Evolutionary conservation across 257 asterid species (phyloP).

Genomic region (Penstemon davidsonii): DNA sequence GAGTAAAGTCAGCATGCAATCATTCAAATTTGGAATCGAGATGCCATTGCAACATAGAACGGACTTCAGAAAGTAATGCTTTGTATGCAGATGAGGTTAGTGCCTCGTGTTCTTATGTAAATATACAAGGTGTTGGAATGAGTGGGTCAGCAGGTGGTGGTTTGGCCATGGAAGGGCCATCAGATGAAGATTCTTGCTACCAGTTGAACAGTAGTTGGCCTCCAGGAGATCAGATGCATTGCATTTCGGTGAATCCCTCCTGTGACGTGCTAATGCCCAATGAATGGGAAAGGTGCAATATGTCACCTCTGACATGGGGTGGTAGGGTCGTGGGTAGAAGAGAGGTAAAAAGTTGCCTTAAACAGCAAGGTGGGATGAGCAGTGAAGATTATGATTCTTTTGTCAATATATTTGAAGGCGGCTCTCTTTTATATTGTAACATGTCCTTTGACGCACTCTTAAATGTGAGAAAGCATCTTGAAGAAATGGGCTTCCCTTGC

Average conservation of each 20-base stretch:
- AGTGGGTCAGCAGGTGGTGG: slow-evolving; percentile 49
- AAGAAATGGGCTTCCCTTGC: slow-evolving; percentile 97
- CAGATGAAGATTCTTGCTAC: slow-evolving; percentile 86
- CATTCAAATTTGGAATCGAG: slow-evolving; percentile 52
- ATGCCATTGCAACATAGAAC: slow-evolving; percentile 45
- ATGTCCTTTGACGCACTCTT: slow-evolving; percentile 96
- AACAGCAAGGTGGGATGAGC: slow-evolving; percentile 68
- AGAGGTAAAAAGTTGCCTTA: slow-evolving; percentile 67
- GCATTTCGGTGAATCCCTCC: slow-evolving; percentile 60
- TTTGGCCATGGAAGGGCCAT: slow-evolving; percentile 83
- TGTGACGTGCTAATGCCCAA: slow-evolving; percentile 55
- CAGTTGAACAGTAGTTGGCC: slow-evolving; percentile 72
- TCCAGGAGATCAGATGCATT: slow-evolving; percentile 68
- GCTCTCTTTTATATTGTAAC: slow-evolving; percentile 81
- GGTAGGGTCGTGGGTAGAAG: slow-evolving; percentile 88
- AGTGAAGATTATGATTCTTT: slow-evolving; percentile 87
- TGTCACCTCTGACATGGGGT: slow-evolving; percentile 87
- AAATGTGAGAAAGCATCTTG: slow-evolving; percentile 87
- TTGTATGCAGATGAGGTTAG: slow-evolving; percentile 46
- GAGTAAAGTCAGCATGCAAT: slow-evolving; percentile 38
- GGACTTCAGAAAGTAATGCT: slow-evolving; percentile 48
- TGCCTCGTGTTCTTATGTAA: slow-evolving; percentile 61
- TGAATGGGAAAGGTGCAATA: slow-evolving; percentile 83
- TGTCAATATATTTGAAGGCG: slow-evolving; percentile 80
- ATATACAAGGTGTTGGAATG: slow-evolving; percentile 48